phyloP scores from a whole-genome alignment of 139 green algal species.

The Haematococcus sp. region DNA sequence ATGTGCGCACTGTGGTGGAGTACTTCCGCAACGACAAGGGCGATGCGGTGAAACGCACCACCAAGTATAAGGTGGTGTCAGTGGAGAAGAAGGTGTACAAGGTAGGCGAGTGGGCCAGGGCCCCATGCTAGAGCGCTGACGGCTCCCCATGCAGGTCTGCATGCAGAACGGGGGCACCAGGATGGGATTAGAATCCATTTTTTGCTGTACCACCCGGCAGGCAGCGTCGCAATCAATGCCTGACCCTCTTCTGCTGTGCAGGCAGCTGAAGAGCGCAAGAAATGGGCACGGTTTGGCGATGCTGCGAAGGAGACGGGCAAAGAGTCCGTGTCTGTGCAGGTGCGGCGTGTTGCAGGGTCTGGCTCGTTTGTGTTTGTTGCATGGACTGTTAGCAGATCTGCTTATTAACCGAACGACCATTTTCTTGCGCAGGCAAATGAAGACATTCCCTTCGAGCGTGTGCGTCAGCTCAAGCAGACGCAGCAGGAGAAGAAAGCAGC shows the following conservation, averaged over 20 bases:
- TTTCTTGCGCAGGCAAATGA: slow-evolving; percentile 34
- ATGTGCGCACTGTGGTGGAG: slow-evolving; percentile 89
- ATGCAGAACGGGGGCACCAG: no score
- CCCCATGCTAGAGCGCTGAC: background rate
- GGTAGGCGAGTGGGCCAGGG: slow-evolving; percentile 54
- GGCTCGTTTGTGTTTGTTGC: background rate
- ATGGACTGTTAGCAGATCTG: background rate
- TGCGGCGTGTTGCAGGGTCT: no score
- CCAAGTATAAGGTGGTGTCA: slow-evolving; percentile 79
- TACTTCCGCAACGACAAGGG: slow-evolving; percentile 92
- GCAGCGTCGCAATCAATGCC: no score
- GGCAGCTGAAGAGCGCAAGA: slow-evolving; percentile 62
- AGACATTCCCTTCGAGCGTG: slow-evolving; percentile 92
- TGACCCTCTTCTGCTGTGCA: slow-evolving; percentile 13
- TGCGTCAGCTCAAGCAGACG: slow-evolving; percentile 73
- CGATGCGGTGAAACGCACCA: slow-evolving; percentile 89
- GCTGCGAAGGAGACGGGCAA: slow-evolving; percentile 85
- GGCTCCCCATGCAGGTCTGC: background rate
- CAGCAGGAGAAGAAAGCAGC: slow-evolving; percentile 82
- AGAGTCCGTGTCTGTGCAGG: slow-evolving; percentile 71
- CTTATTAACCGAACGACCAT: background rate
- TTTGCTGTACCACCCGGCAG: no score
- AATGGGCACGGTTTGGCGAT: slow-evolving; percentile 88
- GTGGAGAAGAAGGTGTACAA: slow-evolving; percentile 93
- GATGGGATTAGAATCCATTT: no score